Base-by-base conservation (phyloP, 495 filamentous ascomycete genomes). In the Penicillium tannophilum region DNA sequence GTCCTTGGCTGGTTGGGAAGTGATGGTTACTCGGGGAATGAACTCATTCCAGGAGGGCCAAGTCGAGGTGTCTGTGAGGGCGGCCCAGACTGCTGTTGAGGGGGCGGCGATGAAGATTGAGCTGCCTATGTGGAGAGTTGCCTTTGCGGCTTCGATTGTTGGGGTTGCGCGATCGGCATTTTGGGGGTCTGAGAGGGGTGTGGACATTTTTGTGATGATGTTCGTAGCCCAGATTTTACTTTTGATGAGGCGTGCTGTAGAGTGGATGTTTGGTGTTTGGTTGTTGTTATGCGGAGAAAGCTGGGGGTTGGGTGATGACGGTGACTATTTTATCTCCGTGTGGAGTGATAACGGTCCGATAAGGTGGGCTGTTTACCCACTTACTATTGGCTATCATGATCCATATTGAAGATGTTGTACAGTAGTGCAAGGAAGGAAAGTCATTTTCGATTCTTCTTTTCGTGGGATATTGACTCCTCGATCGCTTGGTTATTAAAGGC, bases 21-120 rank as follows among this genome's bases (percentile, higher is more conserved):
- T 67, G 41, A 80, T 74, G 1, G 76, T 77, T 8, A 76, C 72
- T 42, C 62, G 63, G 1, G 78, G 76, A 1, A 76, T 68, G 58
- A 79, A 80, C 7, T 61, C 61, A 55, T 80, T 80, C 78, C 78
- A 80, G 17, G 41, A 51, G 10, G 73, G 71, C 73, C 72, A 80
- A 61, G 72, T 75, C 24, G 76, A 74, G 30, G 74, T 78, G 56
- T 80, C 64, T 23, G 63, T 72, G 2, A 79, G 66, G 10, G 62
- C 61, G 23, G 61, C 54, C 75, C 75, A 79, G 61, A 79, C 71
- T 14, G 61, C 31, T 5, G 64, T 42, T 17, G 69, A 55, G 26
- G 74, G 68, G 12, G 75, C 76, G 35, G 59, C 61, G 60, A 77
- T 74, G 30, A 64, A 53, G 52, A 58, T 68, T 28, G 74, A 71